Conservation (phyloP, 345 rosid species). For the Dovyalis caffra region DNA sequence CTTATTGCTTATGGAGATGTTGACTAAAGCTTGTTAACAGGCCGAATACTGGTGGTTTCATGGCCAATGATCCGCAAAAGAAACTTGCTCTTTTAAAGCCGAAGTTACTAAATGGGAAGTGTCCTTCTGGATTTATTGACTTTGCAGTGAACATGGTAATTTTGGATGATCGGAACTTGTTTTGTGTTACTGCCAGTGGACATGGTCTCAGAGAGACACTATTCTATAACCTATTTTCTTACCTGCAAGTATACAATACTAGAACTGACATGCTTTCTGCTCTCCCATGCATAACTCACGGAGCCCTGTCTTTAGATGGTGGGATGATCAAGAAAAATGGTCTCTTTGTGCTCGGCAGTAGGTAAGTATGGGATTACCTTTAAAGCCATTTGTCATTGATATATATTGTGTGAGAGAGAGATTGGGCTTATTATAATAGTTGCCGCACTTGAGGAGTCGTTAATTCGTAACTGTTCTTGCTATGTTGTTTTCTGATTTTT, state of each 20-base stretch:
- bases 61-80: conserved; percentile 14
- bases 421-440: background rate
- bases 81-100: conserved; percentile 17
- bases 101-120: conserved; percentile 11
- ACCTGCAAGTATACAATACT: conserved; percentile 13
- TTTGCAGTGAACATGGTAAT: conserved; percentile 20
- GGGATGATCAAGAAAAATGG: conserved; percentile 14
- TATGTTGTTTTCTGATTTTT: background rate
- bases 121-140: conserved; percentile 19
- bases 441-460: background rate
- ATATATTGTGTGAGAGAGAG: background rate
- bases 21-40: conserved; percentile 7
- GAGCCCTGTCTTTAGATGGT: conserved; percentile 25
- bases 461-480: background rate
- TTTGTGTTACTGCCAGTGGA: conserved; percentile 10
- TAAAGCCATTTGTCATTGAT: background rate
- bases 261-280: conserved; percentile 17
- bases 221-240: conserved; percentile 22
- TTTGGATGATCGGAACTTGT: conserved; percentile 4
- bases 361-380: background rate
- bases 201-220: conserved; percentile 28
- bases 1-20: background rate
- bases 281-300: conserved; percentile 24
- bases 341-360: conserved; percentile 11
- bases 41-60: conserved; percentile 9